A percentile compares a stretch with the other conserved stretches of the same genome.
phyloP scores from a whole-genome alignment of 2,329 filamentous ascomycete species.

The Venturia effusa region DNA sequence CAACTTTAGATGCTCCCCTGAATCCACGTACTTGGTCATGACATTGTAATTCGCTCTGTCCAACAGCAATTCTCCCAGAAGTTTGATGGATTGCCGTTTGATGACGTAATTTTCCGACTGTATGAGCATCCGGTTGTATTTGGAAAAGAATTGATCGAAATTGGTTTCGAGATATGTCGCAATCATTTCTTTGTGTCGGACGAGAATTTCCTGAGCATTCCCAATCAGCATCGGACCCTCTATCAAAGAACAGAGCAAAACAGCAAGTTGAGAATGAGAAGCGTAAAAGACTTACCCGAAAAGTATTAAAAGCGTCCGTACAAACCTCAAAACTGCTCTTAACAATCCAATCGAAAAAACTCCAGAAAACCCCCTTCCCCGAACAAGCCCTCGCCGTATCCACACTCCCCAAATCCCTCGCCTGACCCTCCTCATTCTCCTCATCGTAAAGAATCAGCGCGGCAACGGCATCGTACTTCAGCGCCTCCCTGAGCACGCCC shows the following conservation, averaged over 20 bases:
- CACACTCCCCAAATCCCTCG: slow-evolving; percentile 66
- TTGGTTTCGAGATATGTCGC: slow-evolving; percentile 80
- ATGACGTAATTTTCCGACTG: slow-evolving; percentile 95
- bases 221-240: not conserved
- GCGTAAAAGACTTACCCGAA: slow-evolving; percentile 51
- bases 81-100: slow-evolving; percentile 94
- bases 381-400: slow-evolving; percentile 65
- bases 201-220: slow-evolving; percentile 65
- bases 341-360: slow-evolving; percentile 95
- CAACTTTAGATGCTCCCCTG: slow-evolving; percentile 90
- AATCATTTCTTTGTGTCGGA: slow-evolving; percentile 85
- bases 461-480: slow-evolving; percentile 84
- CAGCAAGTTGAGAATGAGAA: not conserved
- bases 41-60: slow-evolving; percentile 95
- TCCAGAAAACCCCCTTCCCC: slow-evolving; percentile 86
- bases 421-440: slow-evolving; percentile 58
- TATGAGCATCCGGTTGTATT: slow-evolving; percentile 78
- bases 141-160: slow-evolving; percentile 85
- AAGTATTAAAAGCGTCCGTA: slow-evolving; percentile 95
- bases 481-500: slow-evolving; percentile 75
- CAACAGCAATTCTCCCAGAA: slow-evolving; percentile 86
- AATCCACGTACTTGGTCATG: slow-evolving; percentile 95
- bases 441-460: slow-evolving; percentile 91
- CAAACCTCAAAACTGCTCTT: slow-evolving; percentile 93
- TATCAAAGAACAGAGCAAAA: too few relatives aligned